phyloP scores from a whole-genome alignment of 1,284 basidiomycete species.

The Anthracocystis walkeri region DNA sequence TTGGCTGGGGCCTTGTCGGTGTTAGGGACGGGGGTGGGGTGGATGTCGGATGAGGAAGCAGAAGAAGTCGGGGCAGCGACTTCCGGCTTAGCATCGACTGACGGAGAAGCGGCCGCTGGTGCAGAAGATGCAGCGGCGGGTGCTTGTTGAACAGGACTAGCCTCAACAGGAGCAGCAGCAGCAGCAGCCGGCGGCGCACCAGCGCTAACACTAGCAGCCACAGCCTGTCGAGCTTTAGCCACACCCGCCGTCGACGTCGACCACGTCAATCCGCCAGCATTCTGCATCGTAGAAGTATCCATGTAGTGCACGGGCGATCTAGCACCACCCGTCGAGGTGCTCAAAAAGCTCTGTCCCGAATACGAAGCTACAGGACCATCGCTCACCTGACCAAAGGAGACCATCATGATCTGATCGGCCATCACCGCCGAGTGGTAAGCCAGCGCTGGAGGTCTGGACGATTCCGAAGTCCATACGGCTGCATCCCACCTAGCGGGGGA shows the following conservation, averaged over 20 bases:
- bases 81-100: slow-evolving; percentile 15
- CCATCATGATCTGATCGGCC: slow-evolving; percentile 60
- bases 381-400: slow-evolving; percentile 61
- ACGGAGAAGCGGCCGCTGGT: background rate
- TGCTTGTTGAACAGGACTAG: slow-evolving; percentile 5
- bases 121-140: background rate
- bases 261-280: slow-evolving; percentile 39
- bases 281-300: slow-evolving; percentile 27
- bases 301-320: slow-evolving; percentile 19
- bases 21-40: background rate
- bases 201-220: slow-evolving; percentile 12
- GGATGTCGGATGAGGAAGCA: background rate
- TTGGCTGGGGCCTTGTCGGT: background rate
- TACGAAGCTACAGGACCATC: slow-evolving; percentile 7
- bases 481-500: slow-evolving; percentile 53
- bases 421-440: slow-evolving; percentile 69
- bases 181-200: slow-evolving; percentile 1
- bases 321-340: background rate
- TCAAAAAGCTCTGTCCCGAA: slow-evolving; percentile 23
- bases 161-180: background rate
- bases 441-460: slow-evolving; percentile 43
- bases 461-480: slow-evolving; percentile 26
- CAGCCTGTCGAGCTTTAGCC: slow-evolving; percentile 28
- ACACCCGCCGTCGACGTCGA: slow-evolving; percentile 27
- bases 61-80: slow-evolving; percentile 27